Percentiles rank a stretch among this genome's conserved stretches.
These are phyloP conservation scores for Mytilinidion resinicola DNA, from an alignment of 495 filamentous ascomycete species.

Conservation along the genomic window DNA sequence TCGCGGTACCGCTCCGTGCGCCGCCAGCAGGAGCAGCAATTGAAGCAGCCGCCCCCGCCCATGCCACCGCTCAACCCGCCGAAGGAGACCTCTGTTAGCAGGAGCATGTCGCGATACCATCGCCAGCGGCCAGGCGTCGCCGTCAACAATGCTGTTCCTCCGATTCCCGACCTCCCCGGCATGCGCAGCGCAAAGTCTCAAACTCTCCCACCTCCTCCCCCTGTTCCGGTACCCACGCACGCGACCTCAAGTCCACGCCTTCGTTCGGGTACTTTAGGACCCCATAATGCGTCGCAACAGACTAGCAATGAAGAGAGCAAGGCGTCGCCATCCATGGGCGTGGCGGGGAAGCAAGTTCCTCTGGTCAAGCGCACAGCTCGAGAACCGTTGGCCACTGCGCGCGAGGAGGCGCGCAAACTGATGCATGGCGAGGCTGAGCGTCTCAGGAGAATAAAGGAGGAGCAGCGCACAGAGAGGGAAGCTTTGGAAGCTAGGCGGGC, in stretches of 20 bases:
- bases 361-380: not conserved
- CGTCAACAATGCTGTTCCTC: slow-evolving; percentile 7
- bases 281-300: too few relatives aligned
- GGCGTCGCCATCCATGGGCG: slow-evolving; percentile 7
- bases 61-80: slow-evolving; percentile 10
- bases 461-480: slow-evolving; percentile 19
- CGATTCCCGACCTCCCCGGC: slow-evolving; percentile 11
- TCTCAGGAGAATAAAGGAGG: slow-evolving; percentile 18
- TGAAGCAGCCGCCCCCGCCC: slow-evolving; percentile 8
- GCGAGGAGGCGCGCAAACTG: slow-evolving; percentile 25
- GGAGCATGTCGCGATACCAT: slow-evolving; percentile 37
- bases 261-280: not conserved
- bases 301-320: slow-evolving; percentile 5
- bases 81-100: slow-evolving; percentile 20
- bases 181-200: not conserved
- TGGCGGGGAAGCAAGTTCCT: slow-evolving; percentile 4
- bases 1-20: slow-evolving; percentile 36
- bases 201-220: not conserved
- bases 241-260: slow-evolving; percentile 1
- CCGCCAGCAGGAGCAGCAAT: slow-evolving; percentile 14
- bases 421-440: slow-evolving; percentile 28
- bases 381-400: slow-evolving; percentile 13
- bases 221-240: not conserved
- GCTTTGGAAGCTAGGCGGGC: slow-evolving; percentile 14
- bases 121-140: slow-evolving; percentile 21